Percentiles rank a stretch among this genome's conserved stretches.
These are phyloP conservation scores for Albugo laibachii DNA, from an alignment of 352 stramenopile genomes.

Conservation along the genomic window DNA sequence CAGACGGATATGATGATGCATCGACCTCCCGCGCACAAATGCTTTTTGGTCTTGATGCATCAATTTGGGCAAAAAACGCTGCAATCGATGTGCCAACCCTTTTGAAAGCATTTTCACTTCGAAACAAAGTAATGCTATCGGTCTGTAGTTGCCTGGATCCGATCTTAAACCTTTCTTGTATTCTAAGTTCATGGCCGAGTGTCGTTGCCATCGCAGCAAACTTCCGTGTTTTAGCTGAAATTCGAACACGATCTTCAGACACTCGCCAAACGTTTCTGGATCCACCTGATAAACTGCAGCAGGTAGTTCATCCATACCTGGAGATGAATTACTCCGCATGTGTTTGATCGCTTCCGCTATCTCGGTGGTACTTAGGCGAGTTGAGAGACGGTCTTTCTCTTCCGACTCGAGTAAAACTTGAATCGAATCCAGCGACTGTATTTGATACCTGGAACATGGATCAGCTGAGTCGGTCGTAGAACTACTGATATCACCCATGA, in stretches of 20 bases:
- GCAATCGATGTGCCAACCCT: neutral
- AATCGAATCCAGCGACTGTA: too few relatives aligned
- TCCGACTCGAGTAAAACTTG: too few relatives aligned
- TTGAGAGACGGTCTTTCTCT: too few relatives aligned
- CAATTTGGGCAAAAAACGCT: neutral
- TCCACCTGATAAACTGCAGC: neutral
- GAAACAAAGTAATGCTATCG: neutral
- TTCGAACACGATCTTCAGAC: neutral
- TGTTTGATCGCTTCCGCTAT: too few relatives aligned
- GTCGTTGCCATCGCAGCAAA: neutral
- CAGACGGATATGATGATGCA: neutral
- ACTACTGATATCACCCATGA: too few relatives aligned
- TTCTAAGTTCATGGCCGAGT: neutral
- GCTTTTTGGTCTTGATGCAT: conserved; percentile 1
- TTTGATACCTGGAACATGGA: too few relatives aligned
- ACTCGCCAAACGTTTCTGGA: neutral
- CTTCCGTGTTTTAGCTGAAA: neutral
- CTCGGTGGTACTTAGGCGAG: too few relatives aligned
- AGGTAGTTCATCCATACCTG: neutral
- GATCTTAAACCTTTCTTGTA: neutral
- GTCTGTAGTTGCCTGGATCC: neutral
- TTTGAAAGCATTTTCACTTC: neutral
- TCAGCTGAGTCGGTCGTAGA: too few relatives aligned
- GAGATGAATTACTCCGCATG: neutral
- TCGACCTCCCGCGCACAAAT: neutral